Conservation (phyloP, 495 filamentous ascomycete species). For the Oidiodendron maius region DNA sequence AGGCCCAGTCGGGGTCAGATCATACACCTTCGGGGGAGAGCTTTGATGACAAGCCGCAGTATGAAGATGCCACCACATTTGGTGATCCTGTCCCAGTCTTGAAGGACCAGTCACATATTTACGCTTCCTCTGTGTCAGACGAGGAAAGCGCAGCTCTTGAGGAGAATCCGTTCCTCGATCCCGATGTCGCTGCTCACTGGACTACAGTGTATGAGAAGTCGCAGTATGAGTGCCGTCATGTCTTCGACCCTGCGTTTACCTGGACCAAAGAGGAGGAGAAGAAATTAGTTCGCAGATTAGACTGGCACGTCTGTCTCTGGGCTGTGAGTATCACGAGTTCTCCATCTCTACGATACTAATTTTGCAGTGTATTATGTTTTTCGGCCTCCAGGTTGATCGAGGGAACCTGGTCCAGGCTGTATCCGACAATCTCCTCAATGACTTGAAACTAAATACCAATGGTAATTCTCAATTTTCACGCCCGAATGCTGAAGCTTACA, state of each 20-base stretch:
- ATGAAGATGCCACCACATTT: slow-evolving; percentile 5
- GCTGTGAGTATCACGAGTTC: slow-evolving; percentile 6
- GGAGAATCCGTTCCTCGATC: slow-evolving; percentile 17
- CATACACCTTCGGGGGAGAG: neutral
- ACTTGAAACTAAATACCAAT: slow-evolving; percentile 57
- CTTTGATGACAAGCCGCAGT: slow-evolving; percentile 3
- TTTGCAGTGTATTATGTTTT: slow-evolving; percentile 54
- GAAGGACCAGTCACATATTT: neutral
- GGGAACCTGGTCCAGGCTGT: slow-evolving; percentile 69
- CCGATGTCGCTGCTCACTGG: slow-evolving; percentile 13
- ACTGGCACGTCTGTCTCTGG: slow-evolving; percentile 45
- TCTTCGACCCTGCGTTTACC: slow-evolving; percentile 64
- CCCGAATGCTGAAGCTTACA: neutral
- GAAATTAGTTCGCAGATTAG: slow-evolving; percentile 56
- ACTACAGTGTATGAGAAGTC: slow-evolving; percentile 15
- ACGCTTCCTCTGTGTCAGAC: slow-evolving; percentile 4
- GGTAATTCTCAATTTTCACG: slow-evolving; percentile 1
- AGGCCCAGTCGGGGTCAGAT: neutral
- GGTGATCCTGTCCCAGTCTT: neutral
- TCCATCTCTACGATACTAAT: no score
- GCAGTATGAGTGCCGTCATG: slow-evolving; percentile 60
- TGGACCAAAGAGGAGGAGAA: slow-evolving; percentile 70
- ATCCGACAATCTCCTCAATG: slow-evolving; percentile 61
- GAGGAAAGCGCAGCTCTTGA: slow-evolving; percentile 8
- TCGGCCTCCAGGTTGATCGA: slow-evolving; percentile 75